Base-by-base conservation (phyloP, 305 asterid species). In the Striga hermonthica region DNA sequence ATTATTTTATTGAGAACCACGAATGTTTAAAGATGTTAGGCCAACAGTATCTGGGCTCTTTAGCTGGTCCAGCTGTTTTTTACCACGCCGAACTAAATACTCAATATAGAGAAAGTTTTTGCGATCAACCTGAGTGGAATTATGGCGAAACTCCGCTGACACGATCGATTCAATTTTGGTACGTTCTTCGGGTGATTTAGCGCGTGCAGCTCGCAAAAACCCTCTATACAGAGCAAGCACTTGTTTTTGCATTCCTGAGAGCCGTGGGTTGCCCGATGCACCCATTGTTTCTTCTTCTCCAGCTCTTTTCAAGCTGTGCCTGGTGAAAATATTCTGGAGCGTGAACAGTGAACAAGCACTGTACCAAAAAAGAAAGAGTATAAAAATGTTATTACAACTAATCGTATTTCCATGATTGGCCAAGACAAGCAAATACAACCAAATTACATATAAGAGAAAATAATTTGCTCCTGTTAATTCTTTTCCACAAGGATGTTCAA, bases 201-300 rank as follows among this genome's bases (percentile, higher is more conserved):
- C 62, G 35, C 90, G 93, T 1, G 97, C 95, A 73, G 83, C 89
- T 74, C 97, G 72, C 48, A 92, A 63, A 72, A 89, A 92, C 73
- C 88, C 97, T 72, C 96, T 78, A 38, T 92, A 87, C 44, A 87
- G 75, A 69, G 90, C 78, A 73, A 92, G 91, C 59, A 86, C 97
- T 81, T 89, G 97, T 80, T 83, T 84, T 75, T 92, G 98, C 86
- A 92, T 84, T 49, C 98, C 97, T 3, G 98, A 89, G 44, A 87
- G 86, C 80, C 79, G 84, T 41, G 86, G 83, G 61, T 74, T 86
- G 55, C 83, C 34, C 3, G 95, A 73, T 57, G 72, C 70, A 71
- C 85, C 91, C 97, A 89, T 92, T 72, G 76, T 75, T 60, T 69
- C 53, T 65, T 57, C 73, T 40, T 48, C 60, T 62, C 48, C 13